These are phyloP conservation scores for Candida succiphila DNA, from an alignment of 805 yeast species.

Conservation along the genomic window DNA sequence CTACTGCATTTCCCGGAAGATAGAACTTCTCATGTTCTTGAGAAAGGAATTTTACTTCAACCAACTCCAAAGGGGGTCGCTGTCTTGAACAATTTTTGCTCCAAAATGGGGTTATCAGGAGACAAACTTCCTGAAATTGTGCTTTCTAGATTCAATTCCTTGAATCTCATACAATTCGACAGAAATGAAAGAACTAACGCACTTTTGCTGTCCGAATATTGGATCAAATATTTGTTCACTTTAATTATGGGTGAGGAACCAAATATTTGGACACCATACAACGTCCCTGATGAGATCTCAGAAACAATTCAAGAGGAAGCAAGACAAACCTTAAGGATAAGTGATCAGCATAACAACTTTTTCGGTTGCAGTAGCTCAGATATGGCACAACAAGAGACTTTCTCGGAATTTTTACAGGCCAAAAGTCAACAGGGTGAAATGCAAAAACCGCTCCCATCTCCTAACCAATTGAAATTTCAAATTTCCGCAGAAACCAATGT, in stretches of 20 bases:
- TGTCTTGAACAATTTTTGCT: slow-evolving; percentile 24
- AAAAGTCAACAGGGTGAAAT: slow-evolving; percentile 6
- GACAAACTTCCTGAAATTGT: slow-evolving; percentile 33
- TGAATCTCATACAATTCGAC: slow-evolving; percentile 62
- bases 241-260: slow-evolving; percentile 52
- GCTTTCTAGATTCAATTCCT: slow-evolving; percentile 51
- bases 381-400: slow-evolving; percentile 10
- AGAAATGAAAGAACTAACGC: slow-evolving; percentile 49
- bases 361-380: no score
- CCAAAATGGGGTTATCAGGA: slow-evolving; percentile 1
- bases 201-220: slow-evolving; percentile 49
- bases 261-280: slow-evolving; percentile 57
- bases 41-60: slow-evolving; percentile 41
- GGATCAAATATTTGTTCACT: slow-evolving; percentile 55
- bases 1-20: slow-evolving; percentile 69
- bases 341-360: slow-evolving; percentile 1
- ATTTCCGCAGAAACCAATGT: no score
- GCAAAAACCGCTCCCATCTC: not conserved
- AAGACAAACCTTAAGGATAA: slow-evolving; percentile 14
- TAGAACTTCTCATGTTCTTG: slow-evolving; percentile 46
- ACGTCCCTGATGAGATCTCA: slow-evolving; percentile 36
- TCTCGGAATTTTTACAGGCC: slow-evolving; percentile 13
- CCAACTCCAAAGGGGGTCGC: slow-evolving; percentile 91
- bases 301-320: not conserved
- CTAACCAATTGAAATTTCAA: no score